Conservation (phyloP, 2,329 filamentous ascomycete genomes). For the Alternaria consortialis region DNA sequence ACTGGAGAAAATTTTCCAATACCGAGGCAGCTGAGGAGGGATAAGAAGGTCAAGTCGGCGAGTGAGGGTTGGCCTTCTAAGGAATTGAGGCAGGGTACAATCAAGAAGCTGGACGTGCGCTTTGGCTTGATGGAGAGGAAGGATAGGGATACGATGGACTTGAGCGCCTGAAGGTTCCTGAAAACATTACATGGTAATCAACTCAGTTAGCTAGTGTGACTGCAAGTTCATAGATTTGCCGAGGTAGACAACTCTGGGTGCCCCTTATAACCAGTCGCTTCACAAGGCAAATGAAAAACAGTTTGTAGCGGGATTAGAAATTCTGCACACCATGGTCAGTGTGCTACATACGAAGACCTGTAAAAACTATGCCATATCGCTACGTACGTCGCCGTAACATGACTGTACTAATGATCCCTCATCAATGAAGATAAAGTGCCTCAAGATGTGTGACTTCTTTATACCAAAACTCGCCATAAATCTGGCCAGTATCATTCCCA, state of each 20-base stretch:
- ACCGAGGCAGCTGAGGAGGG: conserved; percentile 61
- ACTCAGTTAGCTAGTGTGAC: too few relatives aligned
- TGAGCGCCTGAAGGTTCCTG: not conserved
- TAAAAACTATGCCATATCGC: too few relatives aligned
- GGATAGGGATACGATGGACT: not conserved
- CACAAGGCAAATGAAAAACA: too few relatives aligned
- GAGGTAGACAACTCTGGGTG: too few relatives aligned
- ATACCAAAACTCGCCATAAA: not conserved
- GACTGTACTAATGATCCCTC: not conserved
- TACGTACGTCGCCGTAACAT: too few relatives aligned
- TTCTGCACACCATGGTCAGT: too few relatives aligned
- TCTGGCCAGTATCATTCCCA: too few relatives aligned
- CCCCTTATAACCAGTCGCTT: too few relatives aligned
- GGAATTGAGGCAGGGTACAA: not conserved
- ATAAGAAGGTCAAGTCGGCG: conserved; percentile 51
- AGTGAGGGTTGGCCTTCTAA: conserved; percentile 11
- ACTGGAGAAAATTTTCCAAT: conserved; percentile 61
- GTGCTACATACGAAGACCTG: too few relatives aligned
- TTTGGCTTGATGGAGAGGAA: not conserved
- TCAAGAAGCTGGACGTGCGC: conserved; percentile 9
- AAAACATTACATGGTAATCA: not conserved
- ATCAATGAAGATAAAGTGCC: not conserved
- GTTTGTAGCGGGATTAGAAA: too few relatives aligned
- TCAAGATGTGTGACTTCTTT: too few relatives aligned
- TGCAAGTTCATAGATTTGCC: not conserved